Base-by-base conservation (phyloP, 1,284 basidiomycete species). In the Athelia psychrophila region DNA sequence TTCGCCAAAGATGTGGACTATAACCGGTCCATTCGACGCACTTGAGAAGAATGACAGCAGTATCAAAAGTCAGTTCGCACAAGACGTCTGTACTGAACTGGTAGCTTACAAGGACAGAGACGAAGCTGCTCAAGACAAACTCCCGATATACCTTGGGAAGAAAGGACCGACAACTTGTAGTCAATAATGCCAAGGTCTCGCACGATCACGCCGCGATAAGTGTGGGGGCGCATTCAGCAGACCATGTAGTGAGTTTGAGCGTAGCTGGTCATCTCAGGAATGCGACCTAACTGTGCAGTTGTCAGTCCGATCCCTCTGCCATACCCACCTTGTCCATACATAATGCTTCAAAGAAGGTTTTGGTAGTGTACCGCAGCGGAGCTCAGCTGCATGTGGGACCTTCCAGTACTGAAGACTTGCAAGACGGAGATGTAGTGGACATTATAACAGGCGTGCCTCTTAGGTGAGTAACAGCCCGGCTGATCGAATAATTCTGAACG, bases 131-230 rank as follows among this genome's bases (percentile, higher is more conserved):
- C 47, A 86, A 84, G 62, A 72, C 83, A 0, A 77, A 77, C 16
- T 73, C 64, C 42, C 70, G 68, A 16, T 81, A 86, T 53, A 44
- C 59, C 1, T 60, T 88, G 2, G 85, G 86, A 15, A 70, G 86
- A 27, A 84, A 78, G 61, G 76, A 74, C 2, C 66, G 66, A 45
- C 70, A 74, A 2, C 67, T 89, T 2, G 33, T 75, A 5, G 67
- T 89, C 47, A 77, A 76, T 50, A 76, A 74, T 68, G 82, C 81
- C 60, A 83, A 79, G 58, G 73, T 89, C 51, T 89, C 86, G 0
- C 73, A 74, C 33, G 68, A 78, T 32, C 82, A 87, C 59, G 78
- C 78, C 42, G 64, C 73, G 42, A 77, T 89, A 51, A 64, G 69
- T 13, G 80, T 88, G 8, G 80, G 75, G 2, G 57, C 68, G 4